phyloP scores from a whole-genome alignment of 306 rosid species.

The Casuarina cunninghamiana region DNA sequence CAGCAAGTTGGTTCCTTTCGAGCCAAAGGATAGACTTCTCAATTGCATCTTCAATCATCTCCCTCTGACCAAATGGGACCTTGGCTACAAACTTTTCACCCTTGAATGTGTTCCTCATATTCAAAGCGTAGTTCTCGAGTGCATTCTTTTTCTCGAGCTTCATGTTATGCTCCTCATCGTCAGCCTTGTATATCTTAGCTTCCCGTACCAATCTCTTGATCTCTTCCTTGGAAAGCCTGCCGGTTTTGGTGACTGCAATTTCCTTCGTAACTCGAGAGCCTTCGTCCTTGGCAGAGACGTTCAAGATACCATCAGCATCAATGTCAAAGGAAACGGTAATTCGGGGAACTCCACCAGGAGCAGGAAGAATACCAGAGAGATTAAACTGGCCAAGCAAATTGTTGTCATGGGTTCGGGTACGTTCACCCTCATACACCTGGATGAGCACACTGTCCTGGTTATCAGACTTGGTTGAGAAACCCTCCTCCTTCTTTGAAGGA shows the following conservation, averaged over 20 bases:
- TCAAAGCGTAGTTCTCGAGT: slow-evolving; percentile 48
- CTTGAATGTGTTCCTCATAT: slow-evolving; percentile 54
- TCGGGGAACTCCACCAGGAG: slow-evolving; percentile 52
- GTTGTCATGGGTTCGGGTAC: slow-evolving; percentile 35
- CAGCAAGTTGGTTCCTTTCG: slow-evolving; percentile 50
- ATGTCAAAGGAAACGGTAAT: slow-evolving; percentile 42
- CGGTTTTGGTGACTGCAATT: slow-evolving; percentile 55
- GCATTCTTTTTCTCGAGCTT: slow-evolving; percentile 51
- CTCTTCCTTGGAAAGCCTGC: slow-evolving; percentile 54
- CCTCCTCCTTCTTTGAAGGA: background rate
- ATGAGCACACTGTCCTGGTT: slow-evolving; percentile 45
- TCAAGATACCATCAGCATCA: slow-evolving; percentile 50
- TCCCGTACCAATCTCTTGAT: slow-evolving; percentile 52
- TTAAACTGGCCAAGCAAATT: slow-evolving; percentile 46
- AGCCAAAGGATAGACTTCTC: slow-evolving; percentile 48
- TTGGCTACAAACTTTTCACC: slow-evolving; percentile 49
- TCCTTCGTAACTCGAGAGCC: slow-evolving; percentile 42
- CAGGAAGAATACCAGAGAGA: slow-evolving; percentile 43
- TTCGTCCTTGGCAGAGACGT: slow-evolving; percentile 52
- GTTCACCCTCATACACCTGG: background rate
- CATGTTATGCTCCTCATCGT: slow-evolving; percentile 53
- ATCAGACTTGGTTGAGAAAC: slow-evolving; percentile 37
- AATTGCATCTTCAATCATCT: slow-evolving; percentile 52
- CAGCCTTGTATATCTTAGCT: slow-evolving; percentile 47
- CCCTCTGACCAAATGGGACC: slow-evolving; percentile 39